Percentiles rank a stretch among this genome's conserved stretches.
Conservation (phyloP, 345 rosid species). For the Passiflora organensis region DNA sequence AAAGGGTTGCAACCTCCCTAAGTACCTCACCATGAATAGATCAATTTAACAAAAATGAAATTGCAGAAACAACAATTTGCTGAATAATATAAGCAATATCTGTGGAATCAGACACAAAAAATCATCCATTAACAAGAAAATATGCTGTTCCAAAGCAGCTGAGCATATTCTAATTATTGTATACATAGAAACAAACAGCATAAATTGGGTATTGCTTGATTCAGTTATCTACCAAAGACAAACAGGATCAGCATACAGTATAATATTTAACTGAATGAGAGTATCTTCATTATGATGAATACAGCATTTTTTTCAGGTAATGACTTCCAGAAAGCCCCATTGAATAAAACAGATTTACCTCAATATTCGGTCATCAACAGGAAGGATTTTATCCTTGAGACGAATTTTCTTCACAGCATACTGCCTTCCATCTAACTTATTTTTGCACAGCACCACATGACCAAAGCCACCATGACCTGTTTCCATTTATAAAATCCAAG, state of each 20-base stretch:
- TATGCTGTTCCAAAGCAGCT: too few relatives aligned
- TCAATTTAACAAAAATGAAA: neutral
- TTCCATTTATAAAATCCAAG: neutral
- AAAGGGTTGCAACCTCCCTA: constrained; percentile 97
- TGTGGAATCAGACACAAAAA: too few relatives aligned
- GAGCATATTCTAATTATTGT: neutral
- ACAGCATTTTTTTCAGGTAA: neutral
- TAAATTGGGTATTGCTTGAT: neutral
- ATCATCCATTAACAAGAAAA: neutral
- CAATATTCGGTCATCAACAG: constrained; percentile 66
- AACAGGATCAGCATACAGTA: neutral
- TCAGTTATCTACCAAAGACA: neutral
- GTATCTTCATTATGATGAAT: too few relatives aligned
- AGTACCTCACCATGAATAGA: constrained; percentile 11
- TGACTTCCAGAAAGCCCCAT: constrained; percentile 1
- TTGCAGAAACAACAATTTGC: neutral
- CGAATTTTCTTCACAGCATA: constrained; percentile 96
- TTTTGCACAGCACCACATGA: constrained; percentile 87
- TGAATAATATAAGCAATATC: too few relatives aligned
- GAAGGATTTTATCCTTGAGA: constrained; percentile 78
- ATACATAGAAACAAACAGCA: too few relatives aligned
- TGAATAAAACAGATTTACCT: constrained; percentile 41
- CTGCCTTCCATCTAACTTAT: constrained; percentile 96
- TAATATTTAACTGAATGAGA: neutral
- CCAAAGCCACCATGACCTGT: constrained; percentile 97